Percentiles rank a stretch among this genome's conserved stretches.
phyloP scores from a whole-genome alignment of 805 yeast genomes.

The Tanozyma kutaoensis region DNA sequence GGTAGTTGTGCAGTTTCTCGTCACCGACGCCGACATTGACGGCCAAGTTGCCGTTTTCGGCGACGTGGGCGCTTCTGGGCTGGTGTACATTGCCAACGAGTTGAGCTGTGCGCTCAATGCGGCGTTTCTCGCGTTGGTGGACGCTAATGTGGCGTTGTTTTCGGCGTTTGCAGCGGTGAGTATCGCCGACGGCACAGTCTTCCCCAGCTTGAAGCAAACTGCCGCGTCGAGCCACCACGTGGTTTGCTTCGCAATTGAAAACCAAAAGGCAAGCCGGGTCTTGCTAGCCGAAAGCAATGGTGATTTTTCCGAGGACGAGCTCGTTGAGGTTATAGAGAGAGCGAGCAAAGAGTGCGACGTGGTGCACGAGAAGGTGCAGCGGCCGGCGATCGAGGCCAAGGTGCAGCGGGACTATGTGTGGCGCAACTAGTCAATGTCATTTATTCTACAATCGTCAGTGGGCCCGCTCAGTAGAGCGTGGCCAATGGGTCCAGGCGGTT shows the following conservation, averaged over 20 bases:
- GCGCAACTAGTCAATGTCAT: constrained; percentile 16
- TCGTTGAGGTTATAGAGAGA: constrained; percentile 37
- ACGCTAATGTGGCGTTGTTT: constrained; percentile 62
- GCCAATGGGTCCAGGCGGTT: constrained; percentile 29
- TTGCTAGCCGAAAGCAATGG: constrained; percentile 69
- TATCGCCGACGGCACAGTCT: constrained; percentile 32
- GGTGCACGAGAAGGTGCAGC: constrained; percentile 32
- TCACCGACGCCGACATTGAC: constrained; percentile 11
- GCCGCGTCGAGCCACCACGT: constrained; percentile 58
- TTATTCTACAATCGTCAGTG: no score
- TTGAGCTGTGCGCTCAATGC: constrained; percentile 64
- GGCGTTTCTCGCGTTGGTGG: constrained; percentile 58
- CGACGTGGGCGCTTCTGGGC: constrained; percentile 7
- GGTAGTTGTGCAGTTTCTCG: constrained; percentile 26
- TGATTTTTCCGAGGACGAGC: constrained; percentile 40
- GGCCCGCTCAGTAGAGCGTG: constrained; percentile 29
- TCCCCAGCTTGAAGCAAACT: constrained; percentile 29
- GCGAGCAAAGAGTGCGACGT: constrained; percentile 35
- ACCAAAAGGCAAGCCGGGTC: constrained; percentile 38
- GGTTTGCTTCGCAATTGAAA: constrained; percentile 43
- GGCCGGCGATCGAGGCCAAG: constrained; percentile 30
- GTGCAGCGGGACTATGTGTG: constrained; percentile 47
- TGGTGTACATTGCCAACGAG: constrained; percentile 31
- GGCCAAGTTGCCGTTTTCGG: constrained; percentile 5
- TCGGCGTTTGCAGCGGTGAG: constrained; percentile 46